phyloP scores from a whole-genome alignment of 1,139 yeast species.

The Diutina siamensis region DNA sequence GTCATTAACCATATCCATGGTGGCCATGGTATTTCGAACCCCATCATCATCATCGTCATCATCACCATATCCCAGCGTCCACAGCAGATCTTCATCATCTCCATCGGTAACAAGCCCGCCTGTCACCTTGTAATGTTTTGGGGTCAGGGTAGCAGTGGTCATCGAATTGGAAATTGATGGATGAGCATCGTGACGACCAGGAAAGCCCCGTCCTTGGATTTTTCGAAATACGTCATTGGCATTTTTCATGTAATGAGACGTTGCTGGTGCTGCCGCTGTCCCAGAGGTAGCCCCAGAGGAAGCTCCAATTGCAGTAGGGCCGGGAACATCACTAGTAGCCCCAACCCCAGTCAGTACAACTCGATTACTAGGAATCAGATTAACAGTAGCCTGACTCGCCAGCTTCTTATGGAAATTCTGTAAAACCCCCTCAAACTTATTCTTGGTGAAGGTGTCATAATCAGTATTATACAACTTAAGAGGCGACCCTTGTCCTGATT shows the following conservation, averaged over 20 bases:
- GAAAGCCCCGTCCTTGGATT: background rate
- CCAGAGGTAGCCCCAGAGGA: background rate
- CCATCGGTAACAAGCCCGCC: background rate
- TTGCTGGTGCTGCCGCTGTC: background rate
- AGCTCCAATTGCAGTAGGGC: background rate
- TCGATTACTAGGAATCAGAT: no score
- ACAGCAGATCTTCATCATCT: background rate
- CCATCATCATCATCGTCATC: background rate
- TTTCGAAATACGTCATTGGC: background rate
- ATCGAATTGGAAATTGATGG: background rate
- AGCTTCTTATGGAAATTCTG: background rate
- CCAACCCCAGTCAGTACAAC: no score
- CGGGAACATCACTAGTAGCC: no score
- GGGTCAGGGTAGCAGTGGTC: conserved; percentile 3
- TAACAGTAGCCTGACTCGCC: background rate
- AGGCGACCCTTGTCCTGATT: background rate
- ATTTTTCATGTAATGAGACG: background rate
- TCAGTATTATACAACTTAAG: background rate
- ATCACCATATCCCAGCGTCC: background rate
- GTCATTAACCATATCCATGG: conserved; percentile 3
- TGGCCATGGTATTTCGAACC: background rate
- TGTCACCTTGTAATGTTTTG: background rate
- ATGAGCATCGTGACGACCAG: background rate
- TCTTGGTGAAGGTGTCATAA: conserved; percentile 3
- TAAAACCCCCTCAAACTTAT: background rate